Conservation (phyloP, 768 basidiomycete species). For the Asterophora parasitica region DNA sequence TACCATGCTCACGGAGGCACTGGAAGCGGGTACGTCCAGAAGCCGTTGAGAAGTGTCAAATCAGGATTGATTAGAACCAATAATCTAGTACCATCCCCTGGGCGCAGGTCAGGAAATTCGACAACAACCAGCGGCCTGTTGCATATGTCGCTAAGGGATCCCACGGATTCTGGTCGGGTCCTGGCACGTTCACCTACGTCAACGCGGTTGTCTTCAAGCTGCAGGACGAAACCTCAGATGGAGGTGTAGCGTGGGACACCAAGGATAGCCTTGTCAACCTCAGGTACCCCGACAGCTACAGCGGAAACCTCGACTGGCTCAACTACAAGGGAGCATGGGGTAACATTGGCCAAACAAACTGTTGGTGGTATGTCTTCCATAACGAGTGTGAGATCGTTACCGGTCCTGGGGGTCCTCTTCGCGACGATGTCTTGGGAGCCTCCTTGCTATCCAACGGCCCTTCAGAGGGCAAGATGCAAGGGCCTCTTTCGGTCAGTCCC, state of each 20-base stretch:
- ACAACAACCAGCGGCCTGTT: conserved; percentile 16
- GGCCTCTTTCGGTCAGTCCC: conserved; percentile 12
- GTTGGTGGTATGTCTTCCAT: conserved; percentile 15
- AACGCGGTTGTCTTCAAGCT: conserved; percentile 13
- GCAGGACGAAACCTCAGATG: conserved; percentile 14
- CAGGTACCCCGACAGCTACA: conserved; percentile 13
- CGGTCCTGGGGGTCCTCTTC: conserved; percentile 15
- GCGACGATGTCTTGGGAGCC: conserved; percentile 13
- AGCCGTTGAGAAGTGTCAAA: background rate
- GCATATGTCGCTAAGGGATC: conserved; percentile 17
- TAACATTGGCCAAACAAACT: conserved; percentile 14
- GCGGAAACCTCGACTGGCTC: conserved; percentile 14
- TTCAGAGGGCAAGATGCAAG: conserved; percentile 1
- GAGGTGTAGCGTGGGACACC: conserved; percentile 15
- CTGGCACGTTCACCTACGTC: conserved; percentile 17
- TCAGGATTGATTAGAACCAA: background rate
- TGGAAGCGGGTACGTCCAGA: conserved; percentile 13
- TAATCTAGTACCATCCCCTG: conserved; percentile 15
- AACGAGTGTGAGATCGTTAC: conserved; percentile 14
- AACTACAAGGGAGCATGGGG: conserved; percentile 18
- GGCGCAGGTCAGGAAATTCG: conserved; percentile 13
- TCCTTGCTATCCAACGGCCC: background rate
- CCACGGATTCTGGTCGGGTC: conserved; percentile 16
- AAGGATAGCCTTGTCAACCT: conserved; percentile 10
- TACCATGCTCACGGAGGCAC: conserved; percentile 16